Evolutionary conservation across 306 rosid genomes (phyloP), one percentile per base, ranked within the genome.

Genomic region (Sesbania bispinosa): DNA sequence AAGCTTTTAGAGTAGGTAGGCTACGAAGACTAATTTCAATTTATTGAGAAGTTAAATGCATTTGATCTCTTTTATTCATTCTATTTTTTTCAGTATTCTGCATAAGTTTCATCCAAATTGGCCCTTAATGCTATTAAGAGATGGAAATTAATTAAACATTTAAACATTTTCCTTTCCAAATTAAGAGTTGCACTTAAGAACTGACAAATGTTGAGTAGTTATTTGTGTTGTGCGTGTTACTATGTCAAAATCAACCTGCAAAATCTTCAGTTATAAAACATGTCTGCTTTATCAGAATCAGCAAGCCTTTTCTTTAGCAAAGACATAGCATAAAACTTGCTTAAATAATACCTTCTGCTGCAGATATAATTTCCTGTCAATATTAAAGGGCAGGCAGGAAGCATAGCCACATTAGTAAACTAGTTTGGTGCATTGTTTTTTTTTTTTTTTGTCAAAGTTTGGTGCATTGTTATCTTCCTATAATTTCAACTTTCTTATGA

Each of bases 351-450:
- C 14, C 15, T 55, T 68, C 5, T 45, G 78, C 54, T 46, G 76
- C 89, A 94, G 97, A 86, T 90, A 74, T n/a, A n/a, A n/a, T 94
- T 94, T 84, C 96, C 96, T 6, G 84, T 94, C 63, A 90, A 90
- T 76, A 87, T 94, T 16, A 89, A 90, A 79, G 98, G 96, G 15
- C 75, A 48, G 35, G 95, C 90, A 10, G 98, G 98, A 82, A 94
- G 97, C 83, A 26, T 83, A 62, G 96, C 97, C 57, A 93, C 98
- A 18, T 74, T 94, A 21, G 82, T 85, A 76, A 93, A 93, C 80
- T 93, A 94, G 98, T 86, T 93, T 71, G 94, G 94, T 15, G 97
- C 97, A 66, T n/a, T n/a, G n/a, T n/a, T n/a, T n/a, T n/a, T n/a
- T n/a, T n/a, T n/a, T n/a, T n/a, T n/a, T n/a, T n/a, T n/a, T n/a